Evolutionary conservation across 495 filamentous ascomycete species (phyloP), one percentile per base, ranked within the genome.

Genomic region (Podospora pseudoanserina): DNA sequence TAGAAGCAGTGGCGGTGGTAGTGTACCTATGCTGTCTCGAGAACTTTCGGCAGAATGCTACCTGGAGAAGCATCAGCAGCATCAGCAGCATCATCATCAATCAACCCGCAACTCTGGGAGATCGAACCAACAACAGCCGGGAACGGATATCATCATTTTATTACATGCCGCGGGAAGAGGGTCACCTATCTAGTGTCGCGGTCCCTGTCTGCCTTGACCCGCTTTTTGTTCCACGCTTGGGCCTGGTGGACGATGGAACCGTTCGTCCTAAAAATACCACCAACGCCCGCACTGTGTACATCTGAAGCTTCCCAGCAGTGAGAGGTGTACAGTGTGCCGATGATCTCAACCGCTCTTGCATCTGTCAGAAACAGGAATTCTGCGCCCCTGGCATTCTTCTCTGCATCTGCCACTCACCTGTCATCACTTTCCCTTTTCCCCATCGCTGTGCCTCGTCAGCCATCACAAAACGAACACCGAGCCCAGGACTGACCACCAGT

Each of bases 81-180:
- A 23, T 23, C 23, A 23, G 1, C 23, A 23, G 23, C 23, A 23
- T 23, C 23, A 23, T 23, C 23, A 23, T 23, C 23, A 23, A 23
- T 23, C 23, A 23, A 23, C 23, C 23, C 23, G 23, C 23, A 23
- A 23, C 23, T 23, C 23, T 23, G 23, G 23, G 23, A 23, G 23
- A 23, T 23, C 71, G 71, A 63, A 70, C 68, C 71, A 70, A 34
- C 65, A 63, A 67, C 34, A 57, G 58, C 65, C 28, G 44, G 67
- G 63, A 67, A 63, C 53, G 66, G 66, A 63, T 67, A 62, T 53
- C 57, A 60, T 67, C 60, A 63, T 63, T 44, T 23, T 23, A 23
- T 49, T 30, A 7, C 19, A 15, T 26, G 58, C 26, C 1, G 34
- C 34, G 34, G 34, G 34, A 39, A 39, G 34, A 39, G 34, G 1